Percentiles rank a stretch among this genome's conserved stretches.
These are phyloP conservation scores for Teratosphaeria nubilosa DNA, from an alignment of 2,329 filamentous ascomycete species.

Conservation along the genomic window DNA sequence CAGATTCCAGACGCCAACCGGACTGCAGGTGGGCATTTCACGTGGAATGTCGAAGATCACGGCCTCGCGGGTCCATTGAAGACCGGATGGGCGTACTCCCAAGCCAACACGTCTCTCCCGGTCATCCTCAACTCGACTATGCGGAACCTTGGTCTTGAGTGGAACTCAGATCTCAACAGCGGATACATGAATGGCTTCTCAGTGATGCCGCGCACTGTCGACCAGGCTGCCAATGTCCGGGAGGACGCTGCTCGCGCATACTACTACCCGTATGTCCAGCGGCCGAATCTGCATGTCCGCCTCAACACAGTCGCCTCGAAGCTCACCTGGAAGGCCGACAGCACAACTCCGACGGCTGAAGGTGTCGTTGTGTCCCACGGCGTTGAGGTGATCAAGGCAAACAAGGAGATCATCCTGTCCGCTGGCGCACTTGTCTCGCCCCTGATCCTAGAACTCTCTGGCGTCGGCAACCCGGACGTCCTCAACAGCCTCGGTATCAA, in stretches of 20 bases:
- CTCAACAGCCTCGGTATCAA: constrained; percentile 40
- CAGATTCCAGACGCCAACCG: neutral
- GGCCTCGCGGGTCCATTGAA: constrained; percentile 1
- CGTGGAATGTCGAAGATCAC: constrained; percentile 4
- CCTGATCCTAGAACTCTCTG: constrained; percentile 51
- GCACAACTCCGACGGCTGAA: neutral
- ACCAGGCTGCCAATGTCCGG: neutral
- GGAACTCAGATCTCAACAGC: constrained; percentile 11
- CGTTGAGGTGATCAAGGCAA: neutral
- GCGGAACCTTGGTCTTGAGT: constrained; percentile 33
- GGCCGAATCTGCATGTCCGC: neutral
- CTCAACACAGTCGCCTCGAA: neutral
- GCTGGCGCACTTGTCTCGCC: constrained; percentile 34
- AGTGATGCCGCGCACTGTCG: neutral
- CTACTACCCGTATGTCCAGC: neutral
- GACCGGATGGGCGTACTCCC: constrained; percentile 29
- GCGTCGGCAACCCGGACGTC: constrained; percentile 43
- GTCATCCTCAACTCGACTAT: constrained; percentile 26
- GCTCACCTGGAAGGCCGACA: neutral
- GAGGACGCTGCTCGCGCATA: neutral
- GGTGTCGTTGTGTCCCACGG: neutral
- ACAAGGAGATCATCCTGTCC: constrained; percentile 9
- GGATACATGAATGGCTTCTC: neutral
- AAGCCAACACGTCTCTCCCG: neutral
- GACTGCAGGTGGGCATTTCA: constrained; percentile 2